Base-by-base conservation (phyloP, 768 basidiomycete species). In the Lactarius hengduanensis region DNA sequence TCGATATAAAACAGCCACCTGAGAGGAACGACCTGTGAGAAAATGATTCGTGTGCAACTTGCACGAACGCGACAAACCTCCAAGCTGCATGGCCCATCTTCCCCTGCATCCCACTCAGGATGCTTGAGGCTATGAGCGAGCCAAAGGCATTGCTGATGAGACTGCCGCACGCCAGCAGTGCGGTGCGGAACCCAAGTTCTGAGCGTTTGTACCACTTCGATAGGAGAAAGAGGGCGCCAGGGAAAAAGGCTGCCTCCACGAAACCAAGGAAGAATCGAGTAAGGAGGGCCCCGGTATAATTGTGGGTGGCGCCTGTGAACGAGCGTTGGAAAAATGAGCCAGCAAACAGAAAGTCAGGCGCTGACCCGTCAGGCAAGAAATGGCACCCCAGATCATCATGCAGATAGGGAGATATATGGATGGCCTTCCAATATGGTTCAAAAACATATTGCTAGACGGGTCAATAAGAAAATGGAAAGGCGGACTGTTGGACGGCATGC, bases 131-230 rank as follows among this genome's bases (percentile, higher is more conserved):
- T 60, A 94, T 83, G 15, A 94, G 78, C 2, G 90, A 82, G 4
- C 92, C 91, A 73, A 93, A 92, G 0, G 91, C 92, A 78, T 93
- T 94, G 62, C 85, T 86, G 61, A 92, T 86, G 34, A 93, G 79
- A 71, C 82, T 86, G 22, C 92, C 91, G 67, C 89, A 90, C 47
- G 83, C 83, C 36, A 92, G 79, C 57, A 89, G 73, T 6, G 90
- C 87, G 15, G 83, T 89, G 61, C 90, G 80, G 59, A 86, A 78
- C 47, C 88, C 91, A 47, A 93, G 79, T 72, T 93, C 91, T 38
- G 79, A 80, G 54, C 83, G 83, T 64, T 80, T 90, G 78, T 92
- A 92, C 91, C 90, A 86, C 72, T 84, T 86, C 0, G 86, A 86
- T 30, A 88, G 77, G 2, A 87, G 76, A 72, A 85, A 85, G 58